phyloP scores from a whole-genome alignment of 2,329 filamentous ascomycete species.

The Tympanopsis confertula region DNA sequence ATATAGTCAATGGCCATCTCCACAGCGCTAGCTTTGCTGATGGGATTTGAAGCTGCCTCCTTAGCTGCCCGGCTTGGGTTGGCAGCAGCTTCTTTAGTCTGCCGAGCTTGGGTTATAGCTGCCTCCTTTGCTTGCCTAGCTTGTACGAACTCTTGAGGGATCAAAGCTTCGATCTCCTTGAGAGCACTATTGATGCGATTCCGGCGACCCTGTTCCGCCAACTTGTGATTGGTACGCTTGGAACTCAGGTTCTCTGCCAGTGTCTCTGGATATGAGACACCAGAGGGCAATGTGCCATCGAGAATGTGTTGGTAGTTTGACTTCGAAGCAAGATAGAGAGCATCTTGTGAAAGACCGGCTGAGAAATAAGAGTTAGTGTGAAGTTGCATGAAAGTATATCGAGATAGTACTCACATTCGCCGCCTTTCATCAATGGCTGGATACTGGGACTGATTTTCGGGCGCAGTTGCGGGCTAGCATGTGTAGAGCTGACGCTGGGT shows the following conservation, averaged over 20 bases:
- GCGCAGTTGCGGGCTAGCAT: not conserved
- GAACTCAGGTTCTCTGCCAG: conserved; percentile 1
- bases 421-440: not conserved
- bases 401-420: not conserved
- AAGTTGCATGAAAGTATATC: not conserved
- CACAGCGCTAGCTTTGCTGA: conserved; percentile 55
- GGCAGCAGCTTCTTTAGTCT: not conserved
- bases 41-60: not conserved
- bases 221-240: not conserved
- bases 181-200: conserved; percentile 1
- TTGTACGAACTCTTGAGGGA: not conserved
- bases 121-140: not conserved
- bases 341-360: not conserved
- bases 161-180: not conserved
- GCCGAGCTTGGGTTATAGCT: not conserved
- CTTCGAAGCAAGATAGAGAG: not conserved
- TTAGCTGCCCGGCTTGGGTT: too few species aligned
- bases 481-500: not conserved
- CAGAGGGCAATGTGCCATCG: not conserved
- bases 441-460: conserved; percentile 1
- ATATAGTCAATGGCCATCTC: conserved; percentile 62
- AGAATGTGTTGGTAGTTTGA: conserved; percentile 1
- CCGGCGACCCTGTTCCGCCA: not conserved
- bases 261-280: conserved; percentile 1
- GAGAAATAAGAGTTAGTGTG: not conserved